Conservation (phyloP, 1,284 basidiomycete genomes). For the Heliocybe sulcata region DNA sequence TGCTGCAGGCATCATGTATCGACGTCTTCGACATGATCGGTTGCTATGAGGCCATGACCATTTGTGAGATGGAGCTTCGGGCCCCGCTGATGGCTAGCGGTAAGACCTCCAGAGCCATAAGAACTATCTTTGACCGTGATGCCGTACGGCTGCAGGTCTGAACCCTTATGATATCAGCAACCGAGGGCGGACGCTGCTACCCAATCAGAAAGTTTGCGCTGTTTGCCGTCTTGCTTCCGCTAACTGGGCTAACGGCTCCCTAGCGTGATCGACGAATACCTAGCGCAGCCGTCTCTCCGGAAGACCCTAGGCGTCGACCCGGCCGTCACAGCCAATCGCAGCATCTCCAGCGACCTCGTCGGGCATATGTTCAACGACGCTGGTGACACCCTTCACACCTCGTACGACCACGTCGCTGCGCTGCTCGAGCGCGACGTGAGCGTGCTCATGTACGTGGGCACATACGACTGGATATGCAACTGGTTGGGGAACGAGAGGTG, state of each 20-base stretch:
- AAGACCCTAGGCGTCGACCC: conserved; percentile 52
- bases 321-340: conserved; percentile 28
- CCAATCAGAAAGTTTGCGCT: conserved; percentile 34
- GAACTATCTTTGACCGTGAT: not conserved
- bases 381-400: conserved; percentile 29
- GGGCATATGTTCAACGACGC: conserved; percentile 28
- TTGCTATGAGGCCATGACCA: conserved; percentile 41
- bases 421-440: conserved; percentile 71
- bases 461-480: conserved; percentile 72
- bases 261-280: too few species aligned
- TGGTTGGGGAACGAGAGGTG: conserved; percentile 67
- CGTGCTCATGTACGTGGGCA: conserved; percentile 71
- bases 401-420: conserved; percentile 55
- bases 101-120: conserved; percentile 10
- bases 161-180: conserved; percentile 62
- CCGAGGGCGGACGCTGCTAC: conserved; percentile 32
- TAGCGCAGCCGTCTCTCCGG: too few species aligned
- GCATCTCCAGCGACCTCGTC: conserved; percentile 36
- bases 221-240: conserved; percentile 3
- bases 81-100: conserved; percentile 27
- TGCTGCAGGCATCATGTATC: conserved; percentile 37
- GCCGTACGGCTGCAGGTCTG: conserved; percentile 22
- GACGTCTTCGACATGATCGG: conserved; percentile 42
- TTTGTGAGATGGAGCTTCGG: conserved; percentile 33
- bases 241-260: conserved; percentile 50